phyloP scores from a whole-genome alignment of 1,284 basidiomycete genomes.

The Ustilago curta region DNA sequence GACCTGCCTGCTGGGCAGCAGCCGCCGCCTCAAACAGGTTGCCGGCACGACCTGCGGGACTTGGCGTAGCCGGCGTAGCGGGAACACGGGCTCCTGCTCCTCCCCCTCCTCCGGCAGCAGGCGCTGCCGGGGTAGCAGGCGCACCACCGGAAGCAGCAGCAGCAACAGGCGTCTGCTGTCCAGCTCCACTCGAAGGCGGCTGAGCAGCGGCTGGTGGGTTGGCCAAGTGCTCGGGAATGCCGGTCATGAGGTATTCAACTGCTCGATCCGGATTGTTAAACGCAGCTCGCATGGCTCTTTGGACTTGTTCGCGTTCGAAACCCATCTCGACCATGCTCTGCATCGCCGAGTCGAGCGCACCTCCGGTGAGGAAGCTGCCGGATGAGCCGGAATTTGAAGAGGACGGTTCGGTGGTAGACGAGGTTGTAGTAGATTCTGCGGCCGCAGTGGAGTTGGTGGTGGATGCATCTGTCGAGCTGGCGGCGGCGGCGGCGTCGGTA shows the following conservation, averaged over 20 bases:
- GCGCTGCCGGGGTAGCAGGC: constrained; percentile 72
- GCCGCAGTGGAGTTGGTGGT: constrained; percentile 1
- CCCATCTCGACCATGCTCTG: constrained; percentile 83
- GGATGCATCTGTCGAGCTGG: constrained; percentile 9
- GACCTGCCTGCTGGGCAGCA: constrained; percentile 55
- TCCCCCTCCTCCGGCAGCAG: constrained; percentile 55
- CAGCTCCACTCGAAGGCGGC: background rate
- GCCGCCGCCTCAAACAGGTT: constrained; percentile 71
- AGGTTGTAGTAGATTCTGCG: constrained; percentile 11
- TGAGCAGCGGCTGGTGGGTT: constrained; percentile 53
- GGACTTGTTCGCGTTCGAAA: constrained; percentile 84
- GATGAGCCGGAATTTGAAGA: constrained; percentile 18
- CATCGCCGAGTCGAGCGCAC: constrained; percentile 63
- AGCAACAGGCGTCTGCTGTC: constrained; percentile 8
- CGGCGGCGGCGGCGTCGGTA: constrained; percentile 24
- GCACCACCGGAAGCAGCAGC: constrained; percentile 78
- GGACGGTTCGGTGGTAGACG: constrained; percentile 15
- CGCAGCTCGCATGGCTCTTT: constrained; percentile 88
- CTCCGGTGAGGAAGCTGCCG: constrained; percentile 50
- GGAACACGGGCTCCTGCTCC: constrained; percentile 67
- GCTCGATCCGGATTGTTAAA: constrained; percentile 99
- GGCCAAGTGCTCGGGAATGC: constrained; percentile 69
- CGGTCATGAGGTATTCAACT: constrained; percentile 92
- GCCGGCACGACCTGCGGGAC: constrained; percentile 56
- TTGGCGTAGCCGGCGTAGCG: constrained; percentile 48